A percentile compares a stretch with the other conserved stretches of the same genome.
Evolutionary conservation across 1,139 yeast genomes (phyloP).

Genomic region (Saccharomyces hybrid): DNA sequence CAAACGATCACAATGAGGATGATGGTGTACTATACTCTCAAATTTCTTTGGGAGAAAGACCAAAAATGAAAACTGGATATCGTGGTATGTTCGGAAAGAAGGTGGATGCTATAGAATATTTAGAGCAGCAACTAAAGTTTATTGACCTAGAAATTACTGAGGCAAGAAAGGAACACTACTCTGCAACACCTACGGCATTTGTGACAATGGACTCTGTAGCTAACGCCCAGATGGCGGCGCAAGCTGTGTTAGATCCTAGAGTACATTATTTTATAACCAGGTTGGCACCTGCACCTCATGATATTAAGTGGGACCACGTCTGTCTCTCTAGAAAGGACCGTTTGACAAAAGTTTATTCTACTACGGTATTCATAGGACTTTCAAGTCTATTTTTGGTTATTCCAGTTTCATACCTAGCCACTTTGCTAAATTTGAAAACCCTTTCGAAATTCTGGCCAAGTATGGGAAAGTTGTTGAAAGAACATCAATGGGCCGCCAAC

Average conservation of each 20-base stretch:
- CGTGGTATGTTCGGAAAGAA: constrained; percentile 45
- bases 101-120: constrained; percentile 59
- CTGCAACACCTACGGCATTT: constrained; percentile 69
- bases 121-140: constrained; percentile 48
- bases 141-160: constrained; percentile 53
- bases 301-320: constrained; percentile 68
- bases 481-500: constrained; percentile 61
- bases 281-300: constrained; percentile 77
- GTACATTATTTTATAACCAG: constrained; percentile 63
- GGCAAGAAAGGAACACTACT: constrained; percentile 54
- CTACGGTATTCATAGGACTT: constrained; percentile 54
- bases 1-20: constrained; percentile 17
- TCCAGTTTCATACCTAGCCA: constrained; percentile 68
- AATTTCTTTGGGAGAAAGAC: constrained; percentile 36
- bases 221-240: constrained; percentile 81
- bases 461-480: constrained; percentile 50
- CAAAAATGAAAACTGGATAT: constrained; percentile 44
- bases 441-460: constrained; percentile 68
- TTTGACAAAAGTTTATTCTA: constrained; percentile 47
- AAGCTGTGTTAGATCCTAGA: constrained; percentile 69
- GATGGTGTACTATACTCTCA: constrained; percentile 25
- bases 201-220: constrained; percentile 81
- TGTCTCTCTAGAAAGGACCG: constrained; percentile 51
- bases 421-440: constrained; percentile 62
- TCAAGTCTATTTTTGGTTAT: constrained; percentile 57